Evolutionary conservation across 2,329 filamentous ascomycete genomes (phyloP).

Genomic region (Ascochyta rabiei): DNA sequence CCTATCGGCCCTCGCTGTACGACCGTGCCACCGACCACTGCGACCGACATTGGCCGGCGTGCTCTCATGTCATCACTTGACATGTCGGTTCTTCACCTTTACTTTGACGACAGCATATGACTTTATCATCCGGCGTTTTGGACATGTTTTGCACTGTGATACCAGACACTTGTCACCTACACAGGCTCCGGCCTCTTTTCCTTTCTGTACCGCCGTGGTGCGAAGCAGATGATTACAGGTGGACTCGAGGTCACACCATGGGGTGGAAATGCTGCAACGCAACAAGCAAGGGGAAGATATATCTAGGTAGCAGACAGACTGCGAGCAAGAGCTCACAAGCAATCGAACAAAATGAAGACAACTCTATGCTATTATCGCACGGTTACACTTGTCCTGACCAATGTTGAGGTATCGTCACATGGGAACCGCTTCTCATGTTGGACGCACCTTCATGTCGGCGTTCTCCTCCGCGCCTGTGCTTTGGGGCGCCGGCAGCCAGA

Average conservation of each 20-base stretch:
- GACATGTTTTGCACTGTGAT: conserved; percentile 41
- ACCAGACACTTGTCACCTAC: conserved; percentile 48
- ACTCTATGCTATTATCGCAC: background rate
- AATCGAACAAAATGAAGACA: conserved; percentile 16
- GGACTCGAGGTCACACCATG: conserved; percentile 16
- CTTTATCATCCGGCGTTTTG: conserved; percentile 36
- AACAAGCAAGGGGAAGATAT: conserved; percentile 11
- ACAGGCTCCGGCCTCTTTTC: conserved; percentile 34
- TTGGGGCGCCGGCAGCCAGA: background rate
- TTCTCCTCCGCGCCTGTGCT: background rate
- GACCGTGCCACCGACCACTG: conserved; percentile 8
- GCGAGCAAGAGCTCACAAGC: conserved; percentile 7
- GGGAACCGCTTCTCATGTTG: background rate
- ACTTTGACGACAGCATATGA: conserved; percentile 41
- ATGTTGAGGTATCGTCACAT: background rate
- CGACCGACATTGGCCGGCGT: background rate
- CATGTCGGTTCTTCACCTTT: conserved; percentile 24
- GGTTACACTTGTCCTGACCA: background rate
- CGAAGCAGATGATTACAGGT: conserved; percentile 13
- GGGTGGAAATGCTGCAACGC: conserved; percentile 13
- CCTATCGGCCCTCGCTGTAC: conserved; percentile 3
- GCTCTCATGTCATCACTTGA: conserved; percentile 26
- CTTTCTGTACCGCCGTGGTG: conserved; percentile 11
- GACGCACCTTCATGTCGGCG: background rate
- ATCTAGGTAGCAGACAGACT: conserved; percentile 11